phyloP scores from a whole-genome alignment of 768 basidiomycete species.

The Lactarius tabidus region DNA sequence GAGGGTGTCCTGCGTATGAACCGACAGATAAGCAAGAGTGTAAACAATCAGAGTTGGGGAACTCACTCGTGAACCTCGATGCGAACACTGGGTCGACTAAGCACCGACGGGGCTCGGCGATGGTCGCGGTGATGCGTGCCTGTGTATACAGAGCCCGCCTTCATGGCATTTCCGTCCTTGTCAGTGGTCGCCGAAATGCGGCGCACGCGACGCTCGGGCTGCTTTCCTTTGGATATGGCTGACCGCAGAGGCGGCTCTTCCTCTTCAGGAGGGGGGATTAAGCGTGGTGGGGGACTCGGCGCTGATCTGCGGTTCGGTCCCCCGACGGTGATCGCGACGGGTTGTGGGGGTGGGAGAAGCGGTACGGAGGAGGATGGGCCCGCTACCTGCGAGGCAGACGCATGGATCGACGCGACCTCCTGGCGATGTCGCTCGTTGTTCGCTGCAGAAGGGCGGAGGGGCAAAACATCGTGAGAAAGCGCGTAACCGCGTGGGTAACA shows the following conservation, averaged over 20 bases:
- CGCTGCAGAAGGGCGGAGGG: conserved; percentile 26
- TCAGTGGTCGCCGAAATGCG: conserved; percentile 17
- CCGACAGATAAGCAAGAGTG: neutral
- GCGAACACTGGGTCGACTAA: conserved; percentile 26
- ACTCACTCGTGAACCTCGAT: conserved; percentile 25
- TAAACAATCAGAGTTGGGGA: neutral
- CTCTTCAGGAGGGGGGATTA: conserved; percentile 14
- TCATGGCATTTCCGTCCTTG: conserved; percentile 20
- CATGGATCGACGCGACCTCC: conserved; percentile 21
- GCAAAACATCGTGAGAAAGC: neutral
- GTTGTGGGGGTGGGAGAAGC: conserved; percentile 10
- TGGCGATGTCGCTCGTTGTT: conserved; percentile 29
- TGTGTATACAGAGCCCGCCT: conserved; percentile 15
- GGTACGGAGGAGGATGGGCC: conserved; percentile 13
- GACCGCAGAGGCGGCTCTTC: conserved; percentile 5
- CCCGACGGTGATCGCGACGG: conserved; percentile 18
- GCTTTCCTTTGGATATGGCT: conserved; percentile 17
- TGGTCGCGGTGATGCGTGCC: conserved; percentile 18
- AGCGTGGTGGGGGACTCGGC: conserved; percentile 18
- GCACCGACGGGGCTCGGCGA: conserved; percentile 15
- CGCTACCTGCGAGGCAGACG: conserved; percentile 21
- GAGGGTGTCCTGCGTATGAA: conserved; percentile 7
- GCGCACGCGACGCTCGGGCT: conserved; percentile 18
- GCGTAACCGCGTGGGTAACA: neutral
- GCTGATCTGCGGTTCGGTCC: neutral